Evolutionary conservation across 192 early-diverging fungal species (phyloP), one percentile per base, ranked within the genome.

Genomic region (Backusella circina): DNA sequence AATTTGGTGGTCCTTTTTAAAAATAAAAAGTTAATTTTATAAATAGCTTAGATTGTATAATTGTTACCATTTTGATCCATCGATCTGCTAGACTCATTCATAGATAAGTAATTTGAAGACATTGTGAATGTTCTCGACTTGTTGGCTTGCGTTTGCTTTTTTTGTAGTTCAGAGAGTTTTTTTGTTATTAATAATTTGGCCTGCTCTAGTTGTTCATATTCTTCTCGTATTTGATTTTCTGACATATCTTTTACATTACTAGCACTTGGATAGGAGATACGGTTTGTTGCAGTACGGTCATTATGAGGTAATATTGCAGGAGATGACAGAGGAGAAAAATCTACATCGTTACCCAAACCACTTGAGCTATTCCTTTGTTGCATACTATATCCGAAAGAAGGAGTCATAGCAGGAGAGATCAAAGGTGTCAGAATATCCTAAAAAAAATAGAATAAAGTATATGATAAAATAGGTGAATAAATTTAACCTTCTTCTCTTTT

Each of bases 341-440:
- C 73, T 21, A 79, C 80, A 33, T 89, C 84, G 10, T 57, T 72
- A 33, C 57, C 66, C 9, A 51, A 51, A 35, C 47, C 67, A 18
- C 64, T 68, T 68, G 69, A 30, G 18, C 71, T 28, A 23, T 75
- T 64, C 10, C 78, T 72, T 66, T 44, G 67, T 15, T 69, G 65
- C 51, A 75, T 78, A 37, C 81, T 73, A 76, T 87, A 90, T 37
- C 85, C 84, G 50, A 85, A 80, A 28, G 86, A 84, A 2, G 91
- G 91, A 0, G 90, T 93, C 80, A 90, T 88, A 10, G 88, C 90
- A 6, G 91, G 91, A 7, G 91, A 93, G 10, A 93, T 88, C 21
- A 93, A 77, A 0, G 91, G 91, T 12, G 90, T 90, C 16, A 91
- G 57, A 18, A 81, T 77, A 74, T 81, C 75, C 79, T 77, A 73